Evolutionary conservation across 148 eudicot genomes (phyloP).

Genomic region (Amaranthus palmeri): DNA sequence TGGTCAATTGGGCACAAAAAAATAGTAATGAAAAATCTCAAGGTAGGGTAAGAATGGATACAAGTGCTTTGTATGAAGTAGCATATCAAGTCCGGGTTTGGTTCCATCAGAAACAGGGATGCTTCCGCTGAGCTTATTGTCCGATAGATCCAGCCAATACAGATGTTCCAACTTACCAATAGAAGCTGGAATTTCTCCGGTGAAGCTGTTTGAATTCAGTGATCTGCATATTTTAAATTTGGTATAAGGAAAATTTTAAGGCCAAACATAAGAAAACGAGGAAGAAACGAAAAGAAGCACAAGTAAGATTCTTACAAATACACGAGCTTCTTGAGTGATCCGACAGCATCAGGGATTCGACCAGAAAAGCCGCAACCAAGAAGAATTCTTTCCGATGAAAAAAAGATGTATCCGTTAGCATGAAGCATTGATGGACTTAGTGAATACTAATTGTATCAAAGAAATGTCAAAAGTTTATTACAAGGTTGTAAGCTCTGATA

Average conservation of each 20-base stretch:
- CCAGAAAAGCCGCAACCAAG: constrained; percentile 77
- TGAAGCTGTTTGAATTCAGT: constrained; percentile 61
- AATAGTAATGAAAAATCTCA: background rate
- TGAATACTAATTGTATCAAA: background rate
- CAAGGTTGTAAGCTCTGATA: constrained; percentile 55
- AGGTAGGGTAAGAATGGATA: constrained; percentile 31
- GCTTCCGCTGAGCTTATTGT: constrained; percentile 60
- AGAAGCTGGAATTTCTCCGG: constrained; percentile 60
- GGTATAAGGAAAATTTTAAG: background rate
- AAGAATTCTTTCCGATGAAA: constrained; percentile 42
- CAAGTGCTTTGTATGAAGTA: constrained; percentile 66
- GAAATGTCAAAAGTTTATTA: constrained; percentile 37
- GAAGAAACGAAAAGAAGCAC: background rate
- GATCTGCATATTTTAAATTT: constrained; percentile 40
- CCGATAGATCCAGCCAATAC: constrained; percentile 74
- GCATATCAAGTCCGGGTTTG: constrained; percentile 57
- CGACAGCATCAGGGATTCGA: constrained; percentile 67
- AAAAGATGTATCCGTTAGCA: background rate
- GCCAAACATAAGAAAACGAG: background rate
- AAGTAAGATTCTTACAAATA: constrained; percentile 51
- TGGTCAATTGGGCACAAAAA: background rate
- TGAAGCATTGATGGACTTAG: constrained; percentile 2
- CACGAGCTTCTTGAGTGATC: constrained; percentile 53
- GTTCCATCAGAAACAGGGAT: constrained; percentile 66
- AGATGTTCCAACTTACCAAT: constrained; percentile 57